phyloP scores from a whole-genome alignment of 1,284 basidiomycete genomes.

The Microbotryomycetes sp. region DNA sequence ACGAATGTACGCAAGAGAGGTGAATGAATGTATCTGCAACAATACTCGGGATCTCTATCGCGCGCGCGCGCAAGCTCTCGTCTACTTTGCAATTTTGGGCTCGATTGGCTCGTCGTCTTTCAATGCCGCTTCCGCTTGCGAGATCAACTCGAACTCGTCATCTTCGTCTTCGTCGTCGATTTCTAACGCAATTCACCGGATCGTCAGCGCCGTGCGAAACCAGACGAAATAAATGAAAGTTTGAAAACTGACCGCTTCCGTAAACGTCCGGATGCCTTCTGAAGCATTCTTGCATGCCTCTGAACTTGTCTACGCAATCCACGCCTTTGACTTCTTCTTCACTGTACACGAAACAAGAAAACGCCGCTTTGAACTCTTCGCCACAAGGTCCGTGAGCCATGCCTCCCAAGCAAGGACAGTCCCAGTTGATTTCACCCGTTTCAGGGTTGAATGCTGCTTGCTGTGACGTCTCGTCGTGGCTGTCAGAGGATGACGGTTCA shows the following conservation, averaged over 20 bases:
- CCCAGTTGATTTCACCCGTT: slow-evolving; percentile 98
- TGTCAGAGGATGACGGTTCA: background rate
- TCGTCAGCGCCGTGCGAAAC: background rate
- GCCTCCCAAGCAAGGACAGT: slow-evolving; percentile 93
- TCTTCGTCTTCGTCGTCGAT: background rate
- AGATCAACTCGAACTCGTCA: background rate
- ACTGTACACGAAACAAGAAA: slow-evolving; percentile 93
- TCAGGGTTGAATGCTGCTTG: slow-evolving; percentile 66
- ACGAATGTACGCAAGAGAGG: background rate
- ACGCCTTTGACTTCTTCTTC: slow-evolving; percentile 96
- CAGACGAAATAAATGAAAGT: background rate
- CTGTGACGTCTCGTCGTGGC: slow-evolving; percentile 7
- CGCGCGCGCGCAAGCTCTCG: background rate
- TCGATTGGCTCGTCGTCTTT: background rate
- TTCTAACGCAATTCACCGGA: background rate
- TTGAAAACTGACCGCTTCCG: slow-evolving; percentile 65
- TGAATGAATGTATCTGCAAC: background rate
- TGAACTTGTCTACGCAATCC: slow-evolving; percentile 96
- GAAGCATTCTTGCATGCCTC: slow-evolving; percentile 97
- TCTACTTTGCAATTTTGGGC: background rate
- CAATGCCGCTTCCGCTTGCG: background rate
- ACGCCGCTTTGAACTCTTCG: slow-evolving; percentile 86
- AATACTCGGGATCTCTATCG: background rate
- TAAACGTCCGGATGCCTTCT: slow-evolving; percentile 91
- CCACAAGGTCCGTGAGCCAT: slow-evolving; percentile 98